Conservation (phyloP, 805 yeast species). For the Myxozyma udenii region DNA sequence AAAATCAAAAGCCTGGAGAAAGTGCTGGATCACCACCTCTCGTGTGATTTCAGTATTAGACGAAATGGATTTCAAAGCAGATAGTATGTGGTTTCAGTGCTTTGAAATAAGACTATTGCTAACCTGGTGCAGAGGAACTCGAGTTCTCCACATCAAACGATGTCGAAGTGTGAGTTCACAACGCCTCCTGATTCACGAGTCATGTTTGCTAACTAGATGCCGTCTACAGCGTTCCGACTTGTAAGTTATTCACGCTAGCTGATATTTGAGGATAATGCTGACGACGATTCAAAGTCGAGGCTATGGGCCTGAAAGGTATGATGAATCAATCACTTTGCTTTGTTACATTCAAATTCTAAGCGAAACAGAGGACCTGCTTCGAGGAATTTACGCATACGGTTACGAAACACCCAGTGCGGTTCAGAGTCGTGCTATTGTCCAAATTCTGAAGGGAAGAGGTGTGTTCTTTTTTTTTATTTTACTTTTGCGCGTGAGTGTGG, state of each 20-base stretch:
- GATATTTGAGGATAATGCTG: slow-evolving; percentile 1
- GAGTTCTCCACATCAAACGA: slow-evolving; percentile 61
- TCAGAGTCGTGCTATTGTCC: slow-evolving; percentile 76
- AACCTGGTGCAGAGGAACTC: slow-evolving; percentile 36
- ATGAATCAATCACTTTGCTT: slow-evolving; percentile 9
- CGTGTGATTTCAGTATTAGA: background rate
- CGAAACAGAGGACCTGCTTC: slow-evolving; percentile 38
- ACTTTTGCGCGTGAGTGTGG: background rate
- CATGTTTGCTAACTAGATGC: too few relatives aligned
- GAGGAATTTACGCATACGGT: slow-evolving; percentile 75
- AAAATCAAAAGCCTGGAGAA: background rate
- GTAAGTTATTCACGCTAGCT: slow-evolving; percentile 10
- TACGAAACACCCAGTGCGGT: slow-evolving; percentile 80
- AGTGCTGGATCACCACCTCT: background rate
- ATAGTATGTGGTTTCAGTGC: slow-evolving; percentile 10
- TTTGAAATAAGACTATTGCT: background rate
- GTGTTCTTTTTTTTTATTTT: background rate
- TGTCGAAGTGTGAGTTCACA: slow-evolving; percentile 39
- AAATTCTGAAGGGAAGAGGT: slow-evolving; percentile 63
- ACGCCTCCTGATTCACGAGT: too few relatives aligned
- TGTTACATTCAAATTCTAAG: background rate
- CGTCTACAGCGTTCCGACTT: slow-evolving; percentile 23
- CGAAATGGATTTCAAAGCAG: slow-evolving; percentile 17
- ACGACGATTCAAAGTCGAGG: slow-evolving; percentile 26
- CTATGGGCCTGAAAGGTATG: slow-evolving; percentile 32